phyloP scores from a whole-genome alignment of 345 rosid genomes.

The Aethionema arabicum region DNA sequence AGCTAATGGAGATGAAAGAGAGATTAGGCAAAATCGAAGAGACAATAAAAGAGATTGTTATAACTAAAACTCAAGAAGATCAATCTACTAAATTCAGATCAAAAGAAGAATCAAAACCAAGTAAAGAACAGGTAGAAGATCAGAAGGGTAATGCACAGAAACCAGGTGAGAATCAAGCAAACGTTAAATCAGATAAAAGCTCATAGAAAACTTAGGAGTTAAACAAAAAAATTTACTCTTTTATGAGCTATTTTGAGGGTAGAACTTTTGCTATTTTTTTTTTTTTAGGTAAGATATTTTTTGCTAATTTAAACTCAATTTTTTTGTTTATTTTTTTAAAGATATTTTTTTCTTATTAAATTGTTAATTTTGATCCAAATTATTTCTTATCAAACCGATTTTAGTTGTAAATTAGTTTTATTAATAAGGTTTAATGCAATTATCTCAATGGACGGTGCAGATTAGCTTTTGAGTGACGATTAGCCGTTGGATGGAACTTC shows the following conservation, averaged over 20 bases:
- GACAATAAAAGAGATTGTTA: slow-evolving; percentile 57
- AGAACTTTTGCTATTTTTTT: not conserved
- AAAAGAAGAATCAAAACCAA: slow-evolving; percentile 22
- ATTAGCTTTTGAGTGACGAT: slow-evolving; percentile 15
- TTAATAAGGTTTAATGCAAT: not conserved
- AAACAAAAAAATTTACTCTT: not conserved
- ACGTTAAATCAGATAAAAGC: slow-evolving; percentile 8
- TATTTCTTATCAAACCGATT: too few species aligned
- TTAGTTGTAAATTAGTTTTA: too few species aligned
- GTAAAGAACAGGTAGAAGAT: not conserved
- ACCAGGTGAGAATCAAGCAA: slow-evolving; percentile 7
- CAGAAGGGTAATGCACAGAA: slow-evolving; percentile 16
- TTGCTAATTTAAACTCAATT: too few species aligned
- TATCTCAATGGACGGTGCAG: slow-evolving; percentile 21
- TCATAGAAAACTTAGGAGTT: slow-evolving; percentile 14
- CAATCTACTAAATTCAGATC: slow-evolving; percentile 25
- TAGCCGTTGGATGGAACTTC: slow-evolving; percentile 28
- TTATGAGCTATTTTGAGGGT: not conserved
- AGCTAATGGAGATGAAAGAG: slow-evolving; percentile 57
- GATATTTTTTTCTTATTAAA: too few species aligned
- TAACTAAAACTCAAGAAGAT: slow-evolving; percentile 43
- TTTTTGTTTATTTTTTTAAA: too few species aligned
- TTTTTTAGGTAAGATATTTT: too few species aligned
- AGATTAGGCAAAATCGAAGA: slow-evolving; percentile 76
- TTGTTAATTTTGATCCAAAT: too few species aligned